These are phyloP conservation scores for Solanum sparsipilum DNA, from an alignment of 257 asterid species.

Conservation along the genomic window DNA sequence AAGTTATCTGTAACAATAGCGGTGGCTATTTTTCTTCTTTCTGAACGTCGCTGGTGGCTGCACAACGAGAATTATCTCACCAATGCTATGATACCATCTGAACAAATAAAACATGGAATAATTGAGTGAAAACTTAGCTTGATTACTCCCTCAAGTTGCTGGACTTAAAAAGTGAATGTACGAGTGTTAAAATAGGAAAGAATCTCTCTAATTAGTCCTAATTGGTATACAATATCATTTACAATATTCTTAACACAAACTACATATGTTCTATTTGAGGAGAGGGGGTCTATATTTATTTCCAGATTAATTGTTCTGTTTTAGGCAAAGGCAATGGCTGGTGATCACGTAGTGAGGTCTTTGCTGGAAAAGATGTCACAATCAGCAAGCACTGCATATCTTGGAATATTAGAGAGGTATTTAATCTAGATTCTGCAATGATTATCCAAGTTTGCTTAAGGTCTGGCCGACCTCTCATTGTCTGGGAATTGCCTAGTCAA, in stretches of 20 bases:
- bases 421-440: not conserved
- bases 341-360: slow-evolving; percentile 89
- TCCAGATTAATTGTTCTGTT: not conserved
- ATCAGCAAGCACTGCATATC: slow-evolving; percentile 86
- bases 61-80: not conserved
- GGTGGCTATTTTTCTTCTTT: not conserved
- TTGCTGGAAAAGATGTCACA: slow-evolving; percentile 89
- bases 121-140: not conserved
- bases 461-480: not conserved
- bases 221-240: not conserved
- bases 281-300: not conserved
- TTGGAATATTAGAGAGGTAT: slow-evolving; percentile 91
- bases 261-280: not conserved
- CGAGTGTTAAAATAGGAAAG: not conserved
- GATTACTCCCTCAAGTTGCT: not conserved
- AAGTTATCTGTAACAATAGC: not conserved
- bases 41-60: not conserved
- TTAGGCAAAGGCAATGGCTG: slow-evolving; percentile 83
- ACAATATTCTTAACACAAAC: not conserved
- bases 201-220: not conserved
- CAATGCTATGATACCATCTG: not conserved
- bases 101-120: not conserved
- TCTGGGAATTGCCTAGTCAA: not conserved
- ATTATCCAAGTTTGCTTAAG: not conserved
- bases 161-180: not conserved